Conservation (phyloP, 2,329 filamentous ascomycete genomes). For the Cladosporium sp. region DNA sequence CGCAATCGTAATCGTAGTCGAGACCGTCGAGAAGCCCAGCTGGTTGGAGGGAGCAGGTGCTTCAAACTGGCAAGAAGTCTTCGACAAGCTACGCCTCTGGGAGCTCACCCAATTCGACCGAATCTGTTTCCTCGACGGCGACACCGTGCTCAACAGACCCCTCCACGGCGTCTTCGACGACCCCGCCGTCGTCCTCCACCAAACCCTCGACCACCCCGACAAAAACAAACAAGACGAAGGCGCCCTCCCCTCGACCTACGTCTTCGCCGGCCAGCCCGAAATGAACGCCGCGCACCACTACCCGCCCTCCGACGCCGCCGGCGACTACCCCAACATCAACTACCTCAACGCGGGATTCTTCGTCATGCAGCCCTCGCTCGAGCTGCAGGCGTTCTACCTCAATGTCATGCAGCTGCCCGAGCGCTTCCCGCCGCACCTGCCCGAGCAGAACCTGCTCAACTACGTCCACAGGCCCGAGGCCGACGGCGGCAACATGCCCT, state of each 20-base stretch:
- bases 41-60: constrained; percentile 20
- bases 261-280: constrained; percentile 40
- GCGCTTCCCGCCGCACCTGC: constrained; percentile 38
- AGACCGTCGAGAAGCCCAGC: constrained; percentile 22
- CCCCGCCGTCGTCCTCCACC: constrained; percentile 28
- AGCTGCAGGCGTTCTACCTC: constrained; percentile 39
- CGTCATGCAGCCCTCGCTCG: constrained; percentile 37
- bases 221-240: constrained; percentile 31
- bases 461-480: constrained; percentile 36
- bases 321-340: constrained; percentile 35
- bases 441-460: constrained; percentile 44
- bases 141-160: constrained; percentile 35
- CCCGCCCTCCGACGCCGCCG: constrained; percentile 37
- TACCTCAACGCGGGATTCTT: constrained; percentile 45
- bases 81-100: constrained; percentile 45
- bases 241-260: constrained; percentile 37
- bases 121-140: constrained; percentile 41
- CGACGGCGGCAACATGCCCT: constrained; percentile 44
- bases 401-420: constrained; percentile 34
- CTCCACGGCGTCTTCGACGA: constrained; percentile 41
- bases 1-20: constrained; percentile 32
- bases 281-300: constrained; percentile 38
- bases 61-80: constrained; percentile 38
- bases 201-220: constrained; percentile 25
- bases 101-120: constrained; percentile 42